Evolutionary conservation across 2,329 filamentous ascomycete genomes (phyloP).

Genomic region (Eurotiales sp.): DNA sequence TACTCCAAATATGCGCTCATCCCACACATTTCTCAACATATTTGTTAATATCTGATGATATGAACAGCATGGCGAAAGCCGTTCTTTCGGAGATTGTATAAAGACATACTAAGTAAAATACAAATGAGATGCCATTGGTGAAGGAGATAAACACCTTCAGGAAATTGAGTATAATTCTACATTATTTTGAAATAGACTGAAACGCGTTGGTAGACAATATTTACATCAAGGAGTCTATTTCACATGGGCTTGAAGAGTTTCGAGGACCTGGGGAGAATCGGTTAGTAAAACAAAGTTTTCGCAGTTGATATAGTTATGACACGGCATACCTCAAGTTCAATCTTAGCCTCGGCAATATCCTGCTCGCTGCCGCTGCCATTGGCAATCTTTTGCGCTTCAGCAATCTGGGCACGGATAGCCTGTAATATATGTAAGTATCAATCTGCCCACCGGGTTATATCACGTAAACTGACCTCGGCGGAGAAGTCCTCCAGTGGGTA

Average conservation of each 20-base stretch:
- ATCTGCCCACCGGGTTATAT: too few species aligned
- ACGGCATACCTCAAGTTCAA: conserved; percentile 84
- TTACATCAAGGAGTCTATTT: conserved; percentile 44
- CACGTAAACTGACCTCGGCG: conserved; percentile 58
- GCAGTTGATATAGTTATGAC: conserved; percentile 6
- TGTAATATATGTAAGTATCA: conserved; percentile 27
- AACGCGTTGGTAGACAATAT: conserved; percentile 33
- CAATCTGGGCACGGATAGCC: conserved; percentile 82
- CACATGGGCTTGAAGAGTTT: conserved; percentile 47
- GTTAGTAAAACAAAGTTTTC: conserved; percentile 3
- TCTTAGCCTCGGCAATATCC: conserved; percentile 98
- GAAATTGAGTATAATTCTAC: conserved; percentile 39
- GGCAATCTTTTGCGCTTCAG: conserved; percentile 94
- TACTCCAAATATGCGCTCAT: too few species aligned
- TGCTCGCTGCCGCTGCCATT: conserved; percentile 88
- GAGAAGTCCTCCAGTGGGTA: conserved; percentile 96
- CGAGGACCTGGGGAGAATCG: conserved; percentile 42
- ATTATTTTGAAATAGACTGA: conserved; percentile 20
- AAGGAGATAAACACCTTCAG: conserved; percentile 18
- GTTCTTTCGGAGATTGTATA: conserved; percentile 1
- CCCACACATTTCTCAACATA: too few species aligned
- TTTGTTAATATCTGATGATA: too few species aligned
- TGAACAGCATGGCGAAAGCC: too few species aligned
- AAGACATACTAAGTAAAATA: conserved; percentile 12
- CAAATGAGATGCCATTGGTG: conserved; percentile 18